A percentile compares a stretch with the other conserved stretches of the same genome.
These are phyloP conservation scores for Paramyrothecium sp. DNA, from an alignment of 2,329 filamentous ascomycete species.

Conservation along the genomic window DNA sequence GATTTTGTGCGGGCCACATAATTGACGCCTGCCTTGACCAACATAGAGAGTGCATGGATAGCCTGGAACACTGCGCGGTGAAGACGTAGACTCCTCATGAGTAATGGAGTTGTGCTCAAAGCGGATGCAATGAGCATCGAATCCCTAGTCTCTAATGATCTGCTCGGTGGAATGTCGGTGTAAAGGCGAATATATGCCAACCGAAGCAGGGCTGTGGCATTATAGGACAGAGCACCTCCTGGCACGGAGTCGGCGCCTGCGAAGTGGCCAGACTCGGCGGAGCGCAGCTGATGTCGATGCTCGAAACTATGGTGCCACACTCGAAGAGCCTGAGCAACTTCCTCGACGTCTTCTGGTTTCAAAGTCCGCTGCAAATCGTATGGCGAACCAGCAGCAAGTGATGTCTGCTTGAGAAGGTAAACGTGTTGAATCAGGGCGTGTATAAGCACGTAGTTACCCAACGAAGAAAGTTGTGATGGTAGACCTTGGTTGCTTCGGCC, in stretches of 20 bases:
- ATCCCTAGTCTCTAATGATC: conserved; percentile 64
- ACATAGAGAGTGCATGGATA: conserved; percentile 65
- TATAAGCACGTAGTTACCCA: conserved; percentile 71
- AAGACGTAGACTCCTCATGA: conserved; percentile 58
- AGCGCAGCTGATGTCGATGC: conserved; percentile 50
- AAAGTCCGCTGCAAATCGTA: conserved; percentile 51
- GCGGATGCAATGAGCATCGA: conserved; percentile 59
- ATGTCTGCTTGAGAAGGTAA: conserved; percentile 65
- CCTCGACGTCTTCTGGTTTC: conserved; percentile 54
- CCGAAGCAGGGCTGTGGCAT: conserved; percentile 59
- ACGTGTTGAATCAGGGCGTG: conserved; percentile 72
- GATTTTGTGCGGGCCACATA: conserved; percentile 62
- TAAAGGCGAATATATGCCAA: conserved; percentile 65
- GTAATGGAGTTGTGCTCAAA: conserved; percentile 56
- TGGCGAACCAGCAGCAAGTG: conserved; percentile 45
- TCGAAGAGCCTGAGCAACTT: conserved; percentile 52
- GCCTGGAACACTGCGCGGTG: conserved; percentile 66
- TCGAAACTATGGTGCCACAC: conserved; percentile 61
- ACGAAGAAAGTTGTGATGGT: conserved; percentile 50
- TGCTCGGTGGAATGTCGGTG: conserved; percentile 61
- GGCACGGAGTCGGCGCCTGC: conserved; percentile 48
- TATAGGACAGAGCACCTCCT: conserved; percentile 64
- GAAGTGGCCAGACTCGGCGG: conserved; percentile 45
- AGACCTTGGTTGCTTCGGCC: conserved; percentile 48
- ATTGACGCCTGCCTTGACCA: conserved; percentile 62